Evolutionary conservation across 2,329 filamentous ascomycete species (phyloP), one percentile per base, ranked within the genome.

Genomic region (Epichloe bromicola): DNA sequence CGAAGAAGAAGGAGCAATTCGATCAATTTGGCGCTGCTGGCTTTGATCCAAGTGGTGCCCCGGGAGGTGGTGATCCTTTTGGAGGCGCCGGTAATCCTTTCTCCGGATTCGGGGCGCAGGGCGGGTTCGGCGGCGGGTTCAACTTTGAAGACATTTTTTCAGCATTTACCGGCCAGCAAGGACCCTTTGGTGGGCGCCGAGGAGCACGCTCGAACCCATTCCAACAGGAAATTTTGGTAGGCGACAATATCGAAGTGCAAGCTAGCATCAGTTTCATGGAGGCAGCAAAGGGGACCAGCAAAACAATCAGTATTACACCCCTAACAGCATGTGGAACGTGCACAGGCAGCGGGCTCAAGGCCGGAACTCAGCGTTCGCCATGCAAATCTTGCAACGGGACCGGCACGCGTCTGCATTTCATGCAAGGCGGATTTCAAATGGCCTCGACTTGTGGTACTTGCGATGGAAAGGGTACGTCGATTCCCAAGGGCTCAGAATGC

Each of bases 101-200:
- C 62, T 70, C 72, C 43, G 82, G 80, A 15, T 54, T 54, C 38
- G 52, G 52, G 5, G 49, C 39, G 5, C 75, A 77, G 57, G 83
- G 83, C 33, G 86, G 85, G 0, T 91, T 91, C 63, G 80, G 85
- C 14, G 79, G 79, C 2, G 87, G 90, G 56, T 90, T 97, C 74
- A 95, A 95, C 65, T 95, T 98, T 57, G 93, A 97, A 56, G 93
- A 98, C 67, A 73, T 98, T 11, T 97, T 97, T 65, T 86, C 84
- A 48, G 88, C 88, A 7, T 96, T 96, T 63, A 77, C 82, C 2
- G 85, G 75, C 23, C 68, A 74, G 56, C 68, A 71, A 41, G 65
- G 69, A 6, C 67, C 78, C 5, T 81, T 84, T 57, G 78, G 80
- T 37, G 75, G 65, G 53, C 65, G 69, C 23, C 61, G 74, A 39